Percentiles rank a stretch among this genome's conserved stretches.
Evolutionary conservation across 2,329 filamentous ascomycete species (phyloP).

Genomic region (Aspergillus latus): DNA sequence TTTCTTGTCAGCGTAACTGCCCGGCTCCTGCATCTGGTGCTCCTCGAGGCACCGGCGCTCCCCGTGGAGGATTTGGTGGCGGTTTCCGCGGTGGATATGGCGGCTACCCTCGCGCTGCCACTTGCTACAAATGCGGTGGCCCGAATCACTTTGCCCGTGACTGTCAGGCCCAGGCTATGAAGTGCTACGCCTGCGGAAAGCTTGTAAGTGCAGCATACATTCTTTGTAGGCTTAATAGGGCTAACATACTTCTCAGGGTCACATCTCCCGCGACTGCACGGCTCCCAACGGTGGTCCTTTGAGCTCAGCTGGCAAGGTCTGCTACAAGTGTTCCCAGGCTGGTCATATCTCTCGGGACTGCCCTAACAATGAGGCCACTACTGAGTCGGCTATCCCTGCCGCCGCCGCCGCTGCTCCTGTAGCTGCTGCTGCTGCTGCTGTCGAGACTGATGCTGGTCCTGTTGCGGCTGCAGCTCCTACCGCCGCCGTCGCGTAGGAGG

Average conservation of each 20-base stretch:
- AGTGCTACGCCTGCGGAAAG: conserved; percentile 97
- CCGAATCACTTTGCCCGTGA: conserved; percentile 98
- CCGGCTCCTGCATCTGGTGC: conserved; percentile 67
- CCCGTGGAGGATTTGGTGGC: conserved; percentile 65
- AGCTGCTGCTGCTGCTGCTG: conserved; percentile 35
- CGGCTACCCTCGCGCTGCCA: conserved; percentile 56
- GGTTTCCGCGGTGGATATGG: conserved; percentile 72
- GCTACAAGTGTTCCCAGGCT: conserved; percentile 94
- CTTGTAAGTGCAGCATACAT: conserved; percentile 48
- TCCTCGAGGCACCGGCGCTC: conserved; percentile 64
- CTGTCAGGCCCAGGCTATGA: conserved; percentile 97
- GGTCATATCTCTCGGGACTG: conserved; percentile 97
- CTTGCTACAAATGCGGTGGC: conserved; percentile 71
- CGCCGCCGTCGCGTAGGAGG: conserved; percentile 45
- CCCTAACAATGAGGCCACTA: conserved; percentile 65
- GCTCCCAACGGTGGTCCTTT: conserved; percentile 93
- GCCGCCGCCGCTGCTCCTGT: conserved; percentile 18
- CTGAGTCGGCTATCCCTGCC: conserved; percentile 35
- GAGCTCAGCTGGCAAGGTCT: conserved; percentile 96
- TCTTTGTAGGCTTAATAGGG: neutral
- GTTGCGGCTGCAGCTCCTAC: conserved; percentile 42
- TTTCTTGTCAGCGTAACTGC: conserved; percentile 67
- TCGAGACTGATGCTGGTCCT: conserved; percentile 38
- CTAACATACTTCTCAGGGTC: conserved; percentile 52
- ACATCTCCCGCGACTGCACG: conserved; percentile 93